Percentiles rank a stretch among this genome's conserved stretches.
Conservation (phyloP, 768 basidiomycete species). For the Hygrocybe coccinea region DNA sequence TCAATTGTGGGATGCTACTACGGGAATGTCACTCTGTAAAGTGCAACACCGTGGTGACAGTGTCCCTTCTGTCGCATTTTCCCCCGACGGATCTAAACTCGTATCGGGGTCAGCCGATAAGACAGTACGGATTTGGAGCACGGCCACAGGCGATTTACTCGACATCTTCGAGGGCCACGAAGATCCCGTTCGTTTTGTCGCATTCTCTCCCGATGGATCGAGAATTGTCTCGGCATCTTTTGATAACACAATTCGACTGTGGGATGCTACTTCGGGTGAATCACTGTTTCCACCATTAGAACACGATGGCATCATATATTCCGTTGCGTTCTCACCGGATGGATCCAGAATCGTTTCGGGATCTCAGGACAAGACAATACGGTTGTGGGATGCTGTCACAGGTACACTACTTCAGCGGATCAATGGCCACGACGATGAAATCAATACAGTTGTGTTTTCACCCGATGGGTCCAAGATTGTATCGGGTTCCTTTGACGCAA, state of each 20-base stretch:
- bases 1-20: background rate
- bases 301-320: background rate
- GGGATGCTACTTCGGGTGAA: background rate
- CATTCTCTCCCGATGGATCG: slow-evolving; percentile 9
- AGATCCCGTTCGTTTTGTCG: background rate
- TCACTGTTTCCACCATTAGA: too few relatives aligned
- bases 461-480: slow-evolving; percentile 46
- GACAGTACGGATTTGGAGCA: background rate
- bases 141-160: background rate
- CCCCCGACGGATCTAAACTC: background rate
- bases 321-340: slow-evolving; percentile 16
- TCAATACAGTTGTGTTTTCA: slow-evolving; percentile 41
- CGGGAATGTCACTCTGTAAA: too few relatives aligned
- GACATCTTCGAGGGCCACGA: background rate
- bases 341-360: slow-evolving; percentile 15
- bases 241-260: background rate
- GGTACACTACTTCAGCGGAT: background rate
- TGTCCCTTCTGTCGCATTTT: background rate
- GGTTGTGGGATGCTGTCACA: slow-evolving; percentile 14
- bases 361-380: slow-evolving; percentile 12
- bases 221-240: slow-evolving; percentile 3
- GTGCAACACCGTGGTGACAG: background rate
- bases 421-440: slow-evolving; percentile 3
- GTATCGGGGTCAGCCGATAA: background rate
- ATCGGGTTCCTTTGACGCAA: slow-evolving; percentile 49